Base-by-base conservation (phyloP, 1,139 yeast species). In the Blastobotrys aristatus region DNA sequence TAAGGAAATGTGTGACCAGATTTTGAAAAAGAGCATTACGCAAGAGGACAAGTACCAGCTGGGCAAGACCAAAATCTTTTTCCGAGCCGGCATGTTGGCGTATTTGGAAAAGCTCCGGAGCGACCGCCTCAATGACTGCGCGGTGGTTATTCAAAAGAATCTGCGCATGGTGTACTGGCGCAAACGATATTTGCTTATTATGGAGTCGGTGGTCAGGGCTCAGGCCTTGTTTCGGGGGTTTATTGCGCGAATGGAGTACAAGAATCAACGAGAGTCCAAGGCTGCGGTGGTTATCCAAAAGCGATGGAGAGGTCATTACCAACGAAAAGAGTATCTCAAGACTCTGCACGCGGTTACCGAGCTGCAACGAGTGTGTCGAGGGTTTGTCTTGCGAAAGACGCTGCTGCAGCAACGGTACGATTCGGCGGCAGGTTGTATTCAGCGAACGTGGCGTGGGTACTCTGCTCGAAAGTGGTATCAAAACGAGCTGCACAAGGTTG, bases 11-110 rank as follows among this genome's bases (percentile, higher is more conserved):
- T 86, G 96, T 60, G 73, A 79, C 60, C 74, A 74, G 43, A 86
- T 92, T 53, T 73, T 92, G 61, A 70, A 72, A 44, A 70, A 73
- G 32, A 79, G 85, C 40, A 80, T 87, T 45, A 76, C 80, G 29
- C 84, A 83, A 57, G 72, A 71, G 43, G 73, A 74, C 45, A 86
- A 84, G 60, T 90, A 84, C 64, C 97, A 92, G 68, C 74, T 87
- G 54, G 85, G 85, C 49, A 73, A 73, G 50, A 85, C 96, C 2
- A 94, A 94, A 66, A 74, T 94, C 26, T 94, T 94, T 63, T 89
- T 92, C 74, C 82, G 94, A 56, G 94, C 96, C 59, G 98, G 98
- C 47, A 89, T 92, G 55, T 72, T 94, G 47, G 98, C 97, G 1
- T 79, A 80, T 49, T 71, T 94, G 29, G 98, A 92, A 69, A 88